Base-by-base conservation (phyloP, 2,329 filamentous ascomycete species). In the Penicillium frequentans region DNA sequence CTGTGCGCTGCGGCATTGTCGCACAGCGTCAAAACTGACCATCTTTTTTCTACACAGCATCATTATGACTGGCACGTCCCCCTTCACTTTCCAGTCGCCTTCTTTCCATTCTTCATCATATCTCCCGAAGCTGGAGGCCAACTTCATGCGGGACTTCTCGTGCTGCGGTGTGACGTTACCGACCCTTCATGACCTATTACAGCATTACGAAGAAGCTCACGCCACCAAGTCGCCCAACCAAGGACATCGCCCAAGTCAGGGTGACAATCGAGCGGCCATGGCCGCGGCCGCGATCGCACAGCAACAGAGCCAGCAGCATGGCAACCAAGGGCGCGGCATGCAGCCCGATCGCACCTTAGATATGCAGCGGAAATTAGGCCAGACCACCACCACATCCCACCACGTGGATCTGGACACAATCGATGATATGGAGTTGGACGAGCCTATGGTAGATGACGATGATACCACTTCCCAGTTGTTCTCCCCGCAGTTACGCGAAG, bases 61-160 rank as follows among this genome's bases (percentile, higher is more conserved):
- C 71, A 88, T 96, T 73, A 97, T 97, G 90, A 87, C 91, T 58
- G 93, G 95, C 69, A 97, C 92, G 19, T 98, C 95, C n/a, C 95
- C 95, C 11, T 96, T 93, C 70, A 82, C 86, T 58, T 87, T 93
- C 68, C 89, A 93, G 74, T 96, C 93, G n/a, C 91, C 95, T 0
- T 97, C 93, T 1, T 96, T 91, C 68, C 93, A 98, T 75, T 98
- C 93, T 1, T 96, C 93, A 7, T 98, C 95, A 26, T 98, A 98
- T 73, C 84, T 97, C 1, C 93, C 93, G 10, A 97, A 96, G 75
- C 86, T 97, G 71, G 95, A 99, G 76, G 93, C 93, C 60, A 95
- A 93, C 71, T 99, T 97, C 75, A 96, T 98, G 91, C 89, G 89
- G 75, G 93, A 98, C 78, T 98, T 98, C 77, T 89, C 89, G 52